Evolutionary conservation across 179 eudicot genomes (phyloP).

Genomic region (Camellia oleifera): DNA sequence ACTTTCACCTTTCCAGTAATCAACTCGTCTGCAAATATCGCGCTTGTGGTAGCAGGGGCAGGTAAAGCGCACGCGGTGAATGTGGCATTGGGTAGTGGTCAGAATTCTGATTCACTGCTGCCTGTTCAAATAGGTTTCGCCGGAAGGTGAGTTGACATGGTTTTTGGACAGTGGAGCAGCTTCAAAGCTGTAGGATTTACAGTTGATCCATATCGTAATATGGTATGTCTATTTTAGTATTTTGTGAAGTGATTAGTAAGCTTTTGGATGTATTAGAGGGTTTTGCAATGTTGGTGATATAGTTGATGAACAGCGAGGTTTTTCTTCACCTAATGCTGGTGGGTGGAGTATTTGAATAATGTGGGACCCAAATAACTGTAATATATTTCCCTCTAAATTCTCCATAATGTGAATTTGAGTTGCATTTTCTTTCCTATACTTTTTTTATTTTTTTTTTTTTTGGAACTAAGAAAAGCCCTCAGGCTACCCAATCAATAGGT

Average conservation of each 20-base stretch:
- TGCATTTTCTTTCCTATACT: too few species aligned
- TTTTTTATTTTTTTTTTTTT: too few species aligned
- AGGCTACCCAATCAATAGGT: too few species aligned
- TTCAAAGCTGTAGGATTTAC: slow-evolving; percentile 31
- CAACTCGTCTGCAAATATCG: slow-evolving; percentile 69
- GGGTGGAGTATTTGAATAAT: neutral
- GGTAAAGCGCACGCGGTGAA: slow-evolving; percentile 58
- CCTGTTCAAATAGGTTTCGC: slow-evolving; percentile 74
- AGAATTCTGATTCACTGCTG: slow-evolving; percentile 30
- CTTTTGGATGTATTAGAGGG: neutral
- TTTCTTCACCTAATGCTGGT: neutral
- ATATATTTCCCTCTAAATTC: neutral
- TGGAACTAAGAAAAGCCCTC: too few species aligned
- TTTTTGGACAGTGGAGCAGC: slow-evolving; percentile 76
- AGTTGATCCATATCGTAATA: neutral
- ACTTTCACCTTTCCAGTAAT: slow-evolving; percentile 88
- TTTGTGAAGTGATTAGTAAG: neutral
- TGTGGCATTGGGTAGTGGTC: slow-evolving; percentile 40
- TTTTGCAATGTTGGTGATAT: neutral
- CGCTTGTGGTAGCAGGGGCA: slow-evolving; percentile 61
- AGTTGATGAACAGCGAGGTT: neutral
- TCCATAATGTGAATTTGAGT: neutral
- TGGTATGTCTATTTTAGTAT: neutral
- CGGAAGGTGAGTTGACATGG: slow-evolving; percentile 67
- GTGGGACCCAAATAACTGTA: neutral